phyloP scores from a whole-genome alignment of 805 yeast species.

The Suhomyces vadensis region DNA sequence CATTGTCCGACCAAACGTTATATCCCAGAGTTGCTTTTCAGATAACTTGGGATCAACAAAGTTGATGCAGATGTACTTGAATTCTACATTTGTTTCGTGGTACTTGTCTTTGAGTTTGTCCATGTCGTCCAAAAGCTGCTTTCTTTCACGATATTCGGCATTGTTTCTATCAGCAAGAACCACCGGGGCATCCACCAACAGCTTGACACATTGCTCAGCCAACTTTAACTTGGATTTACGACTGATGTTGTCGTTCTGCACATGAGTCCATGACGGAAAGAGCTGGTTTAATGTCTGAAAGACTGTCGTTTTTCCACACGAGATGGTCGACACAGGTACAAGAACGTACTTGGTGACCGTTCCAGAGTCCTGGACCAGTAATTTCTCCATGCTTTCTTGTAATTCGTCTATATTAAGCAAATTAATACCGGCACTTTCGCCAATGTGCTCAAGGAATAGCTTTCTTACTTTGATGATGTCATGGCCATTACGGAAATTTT shows the following conservation, averaged over 20 bases:
- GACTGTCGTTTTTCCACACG: constrained; percentile 93
- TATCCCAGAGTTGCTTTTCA: constrained; percentile 41
- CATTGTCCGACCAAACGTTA: constrained; percentile 61
- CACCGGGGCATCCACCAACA: constrained; percentile 37
- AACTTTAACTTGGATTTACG: constrained; percentile 50
- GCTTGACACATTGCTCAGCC: constrained; percentile 45
- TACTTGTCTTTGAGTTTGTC: constrained; percentile 43
- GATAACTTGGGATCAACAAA: constrained; percentile 45
- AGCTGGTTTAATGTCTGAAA: constrained; percentile 58
- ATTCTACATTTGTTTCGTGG: constrained; percentile 35
- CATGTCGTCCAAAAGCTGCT: constrained; percentile 59
- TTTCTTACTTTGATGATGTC: constrained; percentile 79
- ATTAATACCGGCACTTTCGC: constrained; percentile 55
- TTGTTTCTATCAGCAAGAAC: constrained; percentile 85
- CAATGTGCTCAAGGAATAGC: constrained; percentile 50
- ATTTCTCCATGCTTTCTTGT: constrained; percentile 25
- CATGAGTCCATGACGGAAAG: constrained; percentile 59
- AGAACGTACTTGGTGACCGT: constrained; percentile 55
- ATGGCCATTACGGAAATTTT: constrained; percentile 52
- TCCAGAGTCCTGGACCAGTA: constrained; percentile 15
- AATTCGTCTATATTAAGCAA: constrained; percentile 51
- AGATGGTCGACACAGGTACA: constrained; percentile 85
- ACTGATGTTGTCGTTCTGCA: constrained; percentile 77
- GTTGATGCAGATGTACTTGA: constrained; percentile 67
- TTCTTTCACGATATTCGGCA: constrained; percentile 68